phyloP scores from a whole-genome alignment of 2,329 filamentous ascomycete genomes.

The Sarocladium brachiariae region DNA sequence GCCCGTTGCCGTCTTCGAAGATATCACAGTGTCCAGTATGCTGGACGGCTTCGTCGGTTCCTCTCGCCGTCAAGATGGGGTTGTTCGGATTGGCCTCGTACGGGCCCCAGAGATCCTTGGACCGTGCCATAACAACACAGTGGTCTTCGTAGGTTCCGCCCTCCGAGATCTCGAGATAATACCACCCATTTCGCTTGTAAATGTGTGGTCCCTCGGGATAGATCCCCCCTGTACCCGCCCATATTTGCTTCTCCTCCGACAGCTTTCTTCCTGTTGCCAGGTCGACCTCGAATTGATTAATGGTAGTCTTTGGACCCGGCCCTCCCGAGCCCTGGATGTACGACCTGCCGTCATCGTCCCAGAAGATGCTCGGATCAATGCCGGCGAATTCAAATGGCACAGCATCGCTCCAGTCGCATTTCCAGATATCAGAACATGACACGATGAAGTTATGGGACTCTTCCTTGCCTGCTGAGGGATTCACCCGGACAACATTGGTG shows the following conservation, averaged over 20 bases:
- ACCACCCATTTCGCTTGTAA: constrained; percentile 31
- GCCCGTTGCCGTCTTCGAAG: constrained; percentile 11
- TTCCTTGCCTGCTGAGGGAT: neutral
- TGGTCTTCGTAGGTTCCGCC: constrained; percentile 36
- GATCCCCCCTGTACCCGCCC: constrained; percentile 30
- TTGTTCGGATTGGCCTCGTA: constrained; percentile 27
- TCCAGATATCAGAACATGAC: constrained; percentile 13
- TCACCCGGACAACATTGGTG: constrained; percentile 13
- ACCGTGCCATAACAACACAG: constrained; percentile 45
- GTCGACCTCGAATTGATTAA: constrained; percentile 38
- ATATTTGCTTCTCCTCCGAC: constrained; percentile 26
- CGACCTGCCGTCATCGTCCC: constrained; percentile 22
- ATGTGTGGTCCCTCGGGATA: constrained; percentile 38
- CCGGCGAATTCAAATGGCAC: constrained; percentile 28
- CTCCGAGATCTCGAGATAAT: constrained; percentile 34
- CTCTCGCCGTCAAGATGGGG: constrained; percentile 23
- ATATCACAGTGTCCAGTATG: constrained; percentile 13
- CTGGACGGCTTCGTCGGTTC: constrained; percentile 31
- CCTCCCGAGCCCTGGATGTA: constrained; percentile 18
- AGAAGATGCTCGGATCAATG: constrained; percentile 36
- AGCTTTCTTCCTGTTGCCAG: constrained; percentile 33
- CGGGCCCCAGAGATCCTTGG: constrained; percentile 27
- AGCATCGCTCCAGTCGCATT: constrained; percentile 17
- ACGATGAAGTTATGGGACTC: constrained; percentile 13
- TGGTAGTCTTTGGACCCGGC: no score